Conservation (phyloP, 2,329 filamentous ascomycete species). For the Calycina herbarum region DNA sequence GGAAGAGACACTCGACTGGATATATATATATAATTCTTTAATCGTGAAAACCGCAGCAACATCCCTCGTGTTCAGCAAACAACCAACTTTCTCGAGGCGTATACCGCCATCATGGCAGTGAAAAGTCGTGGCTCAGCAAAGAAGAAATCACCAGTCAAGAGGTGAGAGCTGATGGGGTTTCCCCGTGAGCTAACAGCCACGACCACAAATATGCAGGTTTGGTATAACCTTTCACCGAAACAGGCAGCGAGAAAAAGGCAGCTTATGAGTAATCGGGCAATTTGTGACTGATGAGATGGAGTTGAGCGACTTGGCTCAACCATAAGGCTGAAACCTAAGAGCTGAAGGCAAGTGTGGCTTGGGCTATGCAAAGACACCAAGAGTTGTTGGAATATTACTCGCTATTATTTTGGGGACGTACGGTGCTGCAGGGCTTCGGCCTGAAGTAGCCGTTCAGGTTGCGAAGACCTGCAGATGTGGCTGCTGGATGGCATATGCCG, state of each 20-base stretch:
- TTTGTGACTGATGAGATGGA: not conserved
- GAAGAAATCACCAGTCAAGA: not conserved
- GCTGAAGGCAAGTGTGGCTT: conserved; percentile 3
- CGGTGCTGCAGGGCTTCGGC: conserved; percentile 1
- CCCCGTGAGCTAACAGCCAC: not conserved
- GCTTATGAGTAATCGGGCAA: not conserved
- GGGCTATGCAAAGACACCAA: not conserved
- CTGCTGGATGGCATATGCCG: not conserved
- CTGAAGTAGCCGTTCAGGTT: not conserved
- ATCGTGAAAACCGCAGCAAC: not conserved
- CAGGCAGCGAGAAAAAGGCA: not conserved
- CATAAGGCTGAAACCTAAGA: conserved; percentile 9
- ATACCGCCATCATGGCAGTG: not conserved
- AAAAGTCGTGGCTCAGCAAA: not conserved
- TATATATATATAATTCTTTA: conserved; percentile 3
- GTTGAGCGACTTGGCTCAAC: conserved; percentile 1
- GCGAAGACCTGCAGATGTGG: conserved; percentile 1
- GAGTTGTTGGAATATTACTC: not conserved
- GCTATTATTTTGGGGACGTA: not conserved
- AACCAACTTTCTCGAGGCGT: not conserved
- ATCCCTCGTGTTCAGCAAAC: not conserved
- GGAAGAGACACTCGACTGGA: not conserved
- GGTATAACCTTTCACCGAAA: not conserved
- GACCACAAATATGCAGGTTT: not conserved
- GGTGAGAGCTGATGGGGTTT: not conserved